Evolutionary conservation across 2,329 filamentous ascomycete species (phyloP), one percentile per base, ranked within the genome.

Genomic region (Colletotrichum noveboracense): DNA sequence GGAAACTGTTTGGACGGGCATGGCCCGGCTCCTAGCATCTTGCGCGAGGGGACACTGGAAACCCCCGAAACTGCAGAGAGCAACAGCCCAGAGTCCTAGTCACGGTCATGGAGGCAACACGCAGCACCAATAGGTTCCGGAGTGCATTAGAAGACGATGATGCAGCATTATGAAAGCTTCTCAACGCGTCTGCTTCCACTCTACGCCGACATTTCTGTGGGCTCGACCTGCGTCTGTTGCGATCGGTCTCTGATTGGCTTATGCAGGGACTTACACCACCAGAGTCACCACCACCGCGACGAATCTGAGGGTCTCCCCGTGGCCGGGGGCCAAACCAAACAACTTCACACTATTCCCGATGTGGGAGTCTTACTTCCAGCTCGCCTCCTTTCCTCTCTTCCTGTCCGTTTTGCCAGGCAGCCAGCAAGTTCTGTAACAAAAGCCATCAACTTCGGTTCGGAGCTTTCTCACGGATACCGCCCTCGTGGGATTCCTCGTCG

Each of bases 231-330:
- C 21, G 26, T 56, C 55, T 48, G 21, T 71, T 75, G 72, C 72
- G 71, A 71, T 71, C 61, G 60, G 43, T 61, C 14, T 66, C 52
- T 38, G 48, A 74, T 71, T 71, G 72, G 72, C 24, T 36, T 6
- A 55, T 16, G 14, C 24, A n/a, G 30, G 71, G 43, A 52, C 43
- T 52, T 30, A 26, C n/a, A 48, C 13, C 16, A 74, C 7, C n/a
- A 74, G 10, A 52, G n/a, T 52, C 43, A 52, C 66, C 56, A 43
- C n/a, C 48, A 2, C 13, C 68, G 24, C 56, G 43, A 30, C 18
- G 66, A 16, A 64, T 64, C 67, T 30, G 55, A 61, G 32, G 13
- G 32, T 26, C 26, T 26, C 21, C n/a, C 18, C n/a, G 26, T 21
- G 32, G 36, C 62, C 6, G 26, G 24, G 18, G 18, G 26, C 62